These are phyloP conservation scores for Polytrichum formosum DNA, from an alignment of 225 moss, liverwort and hornwort genomes.

Conservation along the genomic window DNA sequence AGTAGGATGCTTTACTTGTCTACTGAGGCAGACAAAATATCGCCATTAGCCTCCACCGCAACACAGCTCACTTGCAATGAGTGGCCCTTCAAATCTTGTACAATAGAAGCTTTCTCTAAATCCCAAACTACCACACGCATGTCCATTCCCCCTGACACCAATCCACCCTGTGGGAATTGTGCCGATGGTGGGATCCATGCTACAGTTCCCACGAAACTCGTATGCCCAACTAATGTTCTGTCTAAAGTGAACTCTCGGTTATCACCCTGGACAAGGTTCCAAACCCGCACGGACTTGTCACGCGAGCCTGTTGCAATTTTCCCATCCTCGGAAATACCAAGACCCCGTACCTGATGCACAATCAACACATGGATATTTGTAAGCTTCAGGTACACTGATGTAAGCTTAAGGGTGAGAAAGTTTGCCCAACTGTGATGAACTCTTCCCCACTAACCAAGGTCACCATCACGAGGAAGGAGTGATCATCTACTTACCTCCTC, in stretches of 20 bases:
- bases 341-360: conserved; percentile 71
- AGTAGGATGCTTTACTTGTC: conserved; percentile 56
- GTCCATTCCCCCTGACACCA: conserved; percentile 98
- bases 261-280: conserved; percentile 52
- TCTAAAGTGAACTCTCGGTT: conserved; percentile 56
- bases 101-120: conserved; percentile 57
- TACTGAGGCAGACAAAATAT: conserved; percentile 88
- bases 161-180: conserved; percentile 70
- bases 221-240: conserved; percentile 84
- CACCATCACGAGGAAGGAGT: background rate
- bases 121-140: conserved; percentile 90
- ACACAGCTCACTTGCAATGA: conserved; percentile 84
- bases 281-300: conserved; percentile 83
- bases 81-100: conserved; percentile 80
- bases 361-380: background rate
- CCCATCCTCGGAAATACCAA: conserved; percentile 65
- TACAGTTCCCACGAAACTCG: conserved; percentile 92
- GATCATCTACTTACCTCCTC: background rate
- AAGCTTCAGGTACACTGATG: background rate
- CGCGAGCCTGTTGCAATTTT: conserved; percentile 90
- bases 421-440: no score
- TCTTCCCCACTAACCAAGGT: no score
- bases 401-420: no score
- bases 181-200: conserved; percentile 79
- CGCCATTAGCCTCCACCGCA: conserved; percentile 74